These are phyloP conservation scores for Aspergillus egyptiacus DNA, from an alignment of 495 filamentous ascomycete genomes.

Conservation along the genomic window DNA sequence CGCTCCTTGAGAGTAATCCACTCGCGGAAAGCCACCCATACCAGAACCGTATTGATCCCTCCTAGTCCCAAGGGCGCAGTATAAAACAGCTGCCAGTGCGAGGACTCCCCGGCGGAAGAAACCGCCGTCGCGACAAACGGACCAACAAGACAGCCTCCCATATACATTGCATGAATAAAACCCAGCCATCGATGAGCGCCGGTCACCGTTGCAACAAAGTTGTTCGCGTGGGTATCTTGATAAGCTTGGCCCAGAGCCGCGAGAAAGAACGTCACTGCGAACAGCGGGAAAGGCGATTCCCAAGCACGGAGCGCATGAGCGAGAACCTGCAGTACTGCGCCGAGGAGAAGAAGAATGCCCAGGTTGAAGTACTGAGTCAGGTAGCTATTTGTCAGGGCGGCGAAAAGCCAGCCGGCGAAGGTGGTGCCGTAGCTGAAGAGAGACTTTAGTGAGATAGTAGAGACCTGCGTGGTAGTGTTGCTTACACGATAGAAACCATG, in stretches of 20 bases:
- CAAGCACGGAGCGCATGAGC: constrained; percentile 26
- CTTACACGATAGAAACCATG: constrained; percentile 29
- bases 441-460: neutral
- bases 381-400: constrained; percentile 27
- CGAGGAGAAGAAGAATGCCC: constrained; percentile 22
- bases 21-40: constrained; percentile 22
- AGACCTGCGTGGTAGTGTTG: constrained; percentile 20
- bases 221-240: constrained; percentile 33
- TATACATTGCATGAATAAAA: constrained; percentile 36
- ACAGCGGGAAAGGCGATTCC: constrained; percentile 27
- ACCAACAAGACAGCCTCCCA: constrained; percentile 28
- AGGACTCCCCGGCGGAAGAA: constrained; percentile 18
- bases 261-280: constrained; percentile 27
- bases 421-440: constrained; percentile 23
- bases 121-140: constrained; percentile 28
- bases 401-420: constrained; percentile 29
- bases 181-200: constrained; percentile 30
- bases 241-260: constrained; percentile 31
- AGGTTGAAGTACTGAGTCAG: constrained; percentile 25
- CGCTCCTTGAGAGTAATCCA: constrained; percentile 8
- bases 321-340: constrained; percentile 23
- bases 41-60: constrained; percentile 18
- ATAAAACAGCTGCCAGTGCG: constrained; percentile 27
- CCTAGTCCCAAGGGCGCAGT: constrained; percentile 23
- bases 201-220: constrained; percentile 22